A percentile compares a stretch with the other conserved stretches of the same genome.
Conservation (phyloP, 1,284 basidiomycete genomes). For the Ustilago curta region DNA sequence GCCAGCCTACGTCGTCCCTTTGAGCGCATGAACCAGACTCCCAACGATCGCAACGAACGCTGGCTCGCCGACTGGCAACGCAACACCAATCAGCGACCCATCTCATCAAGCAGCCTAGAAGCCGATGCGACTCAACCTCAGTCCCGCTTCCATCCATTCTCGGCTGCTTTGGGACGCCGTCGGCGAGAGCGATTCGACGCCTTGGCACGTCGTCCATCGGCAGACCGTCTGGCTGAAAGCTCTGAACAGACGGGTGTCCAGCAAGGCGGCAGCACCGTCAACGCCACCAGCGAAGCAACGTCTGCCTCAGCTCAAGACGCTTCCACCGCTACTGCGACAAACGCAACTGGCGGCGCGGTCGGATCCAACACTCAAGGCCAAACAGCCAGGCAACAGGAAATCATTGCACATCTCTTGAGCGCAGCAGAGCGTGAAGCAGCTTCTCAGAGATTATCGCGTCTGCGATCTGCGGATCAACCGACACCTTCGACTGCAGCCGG, state of each 20-base stretch:
- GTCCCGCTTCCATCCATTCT: conserved; percentile 3
- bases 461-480: conserved; percentile 12
- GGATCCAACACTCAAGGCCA: neutral
- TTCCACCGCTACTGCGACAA: neutral
- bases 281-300: neutral
- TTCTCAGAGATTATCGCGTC: conserved; percentile 17
- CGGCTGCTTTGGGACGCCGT: conserved; percentile 25
- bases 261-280: neutral
- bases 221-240: conserved; percentile 14
- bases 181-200: conserved; percentile 38
- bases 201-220: conserved; percentile 27
- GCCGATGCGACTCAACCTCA: conserved; percentile 1
- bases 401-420: conserved; percentile 33
- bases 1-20: conserved; percentile 46
- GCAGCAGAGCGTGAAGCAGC: conserved; percentile 39
- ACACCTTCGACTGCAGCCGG: conserved; percentile 1
- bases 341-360: neutral
- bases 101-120: neutral
- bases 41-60: conserved; percentile 21
- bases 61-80: conserved; percentile 41
- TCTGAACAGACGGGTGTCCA: neutral
- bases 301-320: neutral
- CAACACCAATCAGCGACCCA: conserved; percentile 2
- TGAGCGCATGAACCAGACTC: conserved; percentile 34
- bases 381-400: conserved; percentile 33